Evolutionary conservation across 2,329 filamentous ascomycete genomes (phyloP).

Genomic region (Microdochium trichocladiopsis): DNA sequence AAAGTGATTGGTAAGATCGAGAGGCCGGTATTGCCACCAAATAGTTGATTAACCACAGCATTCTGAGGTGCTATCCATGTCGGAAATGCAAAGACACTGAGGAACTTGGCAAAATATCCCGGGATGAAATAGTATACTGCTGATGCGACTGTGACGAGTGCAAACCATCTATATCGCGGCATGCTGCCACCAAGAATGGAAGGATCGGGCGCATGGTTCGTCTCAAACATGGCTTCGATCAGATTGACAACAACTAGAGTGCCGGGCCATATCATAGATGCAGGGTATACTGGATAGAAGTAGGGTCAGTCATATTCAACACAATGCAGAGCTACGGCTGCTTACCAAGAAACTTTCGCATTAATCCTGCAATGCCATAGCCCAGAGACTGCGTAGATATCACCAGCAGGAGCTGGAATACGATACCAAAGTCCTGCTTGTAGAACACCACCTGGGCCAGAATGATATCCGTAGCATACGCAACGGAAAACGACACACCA

Average conservation of each 20-base stretch:
- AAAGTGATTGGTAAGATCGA: slow-evolving; percentile 67
- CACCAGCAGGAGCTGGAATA: slow-evolving; percentile 59
- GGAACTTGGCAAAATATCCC: slow-evolving; percentile 60
- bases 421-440: slow-evolving; percentile 59
- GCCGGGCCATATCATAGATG: slow-evolving; percentile 69
- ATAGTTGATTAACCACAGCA: slow-evolving; percentile 63
- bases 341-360: slow-evolving; percentile 55
- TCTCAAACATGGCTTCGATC: slow-evolving; percentile 68
- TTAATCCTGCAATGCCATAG: slow-evolving; percentile 62
- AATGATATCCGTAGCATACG: slow-evolving; percentile 69
- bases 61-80: slow-evolving; percentile 68
- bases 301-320: background rate
- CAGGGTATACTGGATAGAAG: slow-evolving; percentile 44
- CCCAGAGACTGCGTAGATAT: slow-evolving; percentile 64
- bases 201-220: slow-evolving; percentile 39
- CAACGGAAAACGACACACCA: slow-evolving; percentile 61
- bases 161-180: slow-evolving; percentile 59
- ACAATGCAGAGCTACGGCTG: background rate
- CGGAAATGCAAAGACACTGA: slow-evolving; percentile 64
- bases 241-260: slow-evolving; percentile 60
- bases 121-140: slow-evolving; percentile 66
- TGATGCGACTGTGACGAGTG: slow-evolving; percentile 45
- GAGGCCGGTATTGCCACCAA: slow-evolving; percentile 61
- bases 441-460: slow-evolving; percentile 67
- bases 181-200: slow-evolving; percentile 56